Evolutionary conservation across 352 stramenopile species (phyloP), one percentile per base, ranked within the genome.

Genomic region (Globisporangium solare): DNA sequence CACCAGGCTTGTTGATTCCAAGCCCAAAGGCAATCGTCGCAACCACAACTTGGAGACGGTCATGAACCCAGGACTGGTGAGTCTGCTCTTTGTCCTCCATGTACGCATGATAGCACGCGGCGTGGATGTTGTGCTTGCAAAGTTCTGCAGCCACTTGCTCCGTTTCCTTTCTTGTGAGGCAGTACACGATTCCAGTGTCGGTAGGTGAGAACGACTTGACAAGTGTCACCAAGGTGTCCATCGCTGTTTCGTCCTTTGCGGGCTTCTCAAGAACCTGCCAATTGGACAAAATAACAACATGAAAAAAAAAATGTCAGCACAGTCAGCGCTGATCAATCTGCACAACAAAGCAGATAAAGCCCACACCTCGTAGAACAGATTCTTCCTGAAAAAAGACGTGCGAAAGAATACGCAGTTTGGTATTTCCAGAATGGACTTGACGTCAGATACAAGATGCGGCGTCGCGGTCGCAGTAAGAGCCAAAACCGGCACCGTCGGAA

Each of bases 11-110:
- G 73, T 98, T 96, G 61, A 98, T 98, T 8, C 93, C 93, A 35
- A 98, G 64, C 1, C 93, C 93, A 83, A 97, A 98, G 7, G 91
- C 90, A 63, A 98, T 97, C 0, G 91, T 98, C 7, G 91, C 91
- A 1, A 97, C 90, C 5, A 98, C 89, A 17, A 98, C 89, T 67
- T 97, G 71, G 2, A 92, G 49, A 6, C 67, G 61, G 47, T 85
- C 70, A 18, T 62, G 62, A 39, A 78, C 68, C 81, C 81, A 91
- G 4, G 56, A 57, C 20, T 79, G 68, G 35, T 89, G 74, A n/a
- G 76, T 85, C 41, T 85, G 56, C n/a, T 84, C 64, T 47, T 87
- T 87, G 61, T 89, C 64, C 31, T 82, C 68, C 63, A 83, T 70
- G 47, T 73, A 84, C 2, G 88, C 91, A 67, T 98, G 92, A 67